phyloP scores from a whole-genome alignment of 1,139 yeast genomes.

The Nakaseomyces kungkrabaensis region DNA sequence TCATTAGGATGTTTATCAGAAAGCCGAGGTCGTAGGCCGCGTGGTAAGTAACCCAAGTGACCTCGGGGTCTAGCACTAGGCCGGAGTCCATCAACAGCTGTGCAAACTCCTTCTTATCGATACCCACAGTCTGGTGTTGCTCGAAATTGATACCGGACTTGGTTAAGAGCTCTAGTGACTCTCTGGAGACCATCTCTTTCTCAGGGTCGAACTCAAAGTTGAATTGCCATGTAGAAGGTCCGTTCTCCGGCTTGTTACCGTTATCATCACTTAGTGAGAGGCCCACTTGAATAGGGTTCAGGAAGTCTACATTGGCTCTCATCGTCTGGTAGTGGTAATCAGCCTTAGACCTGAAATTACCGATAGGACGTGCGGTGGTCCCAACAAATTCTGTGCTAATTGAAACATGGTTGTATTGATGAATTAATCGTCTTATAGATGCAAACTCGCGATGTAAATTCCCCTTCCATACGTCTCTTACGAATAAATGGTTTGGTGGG shows the following conservation, averaged over 20 bases:
- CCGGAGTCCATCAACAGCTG: slow-evolving; percentile 84
- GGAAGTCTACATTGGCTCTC: slow-evolving; percentile 79
- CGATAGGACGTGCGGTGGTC: slow-evolving; percentile 90
- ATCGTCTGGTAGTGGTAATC: slow-evolving; percentile 95
- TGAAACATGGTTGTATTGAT: slow-evolving; percentile 61
- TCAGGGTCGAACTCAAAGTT: slow-evolving; percentile 74
- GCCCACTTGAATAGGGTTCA: slow-evolving; percentile 80
- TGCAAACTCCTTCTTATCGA: slow-evolving; percentile 71
- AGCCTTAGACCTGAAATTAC: slow-evolving; percentile 80
- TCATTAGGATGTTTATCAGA: slow-evolving; percentile 64
- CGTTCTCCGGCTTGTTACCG: slow-evolving; percentile 63
- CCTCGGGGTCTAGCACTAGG: slow-evolving; percentile 57
- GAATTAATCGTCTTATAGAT: slow-evolving; percentile 58
- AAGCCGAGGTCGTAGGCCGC: slow-evolving; percentile 95
- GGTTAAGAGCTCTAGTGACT: slow-evolving; percentile 62
- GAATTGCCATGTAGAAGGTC: slow-evolving; percentile 89
- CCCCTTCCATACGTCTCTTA: slow-evolving; percentile 70
- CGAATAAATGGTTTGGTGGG: slow-evolving; percentile 26
- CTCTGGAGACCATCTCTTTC: slow-evolving; percentile 73
- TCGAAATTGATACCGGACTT: slow-evolving; percentile 80
- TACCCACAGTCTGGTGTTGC: slow-evolving; percentile 68
- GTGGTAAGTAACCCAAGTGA: slow-evolving; percentile 88
- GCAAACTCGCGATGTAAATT: slow-evolving; percentile 78
- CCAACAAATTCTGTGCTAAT: slow-evolving; percentile 94
- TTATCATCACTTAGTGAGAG: slow-evolving; percentile 71